phyloP scores from a whole-genome alignment of 2,329 filamentous ascomycete genomes.

The Drechslerella dactyloides region DNA sequence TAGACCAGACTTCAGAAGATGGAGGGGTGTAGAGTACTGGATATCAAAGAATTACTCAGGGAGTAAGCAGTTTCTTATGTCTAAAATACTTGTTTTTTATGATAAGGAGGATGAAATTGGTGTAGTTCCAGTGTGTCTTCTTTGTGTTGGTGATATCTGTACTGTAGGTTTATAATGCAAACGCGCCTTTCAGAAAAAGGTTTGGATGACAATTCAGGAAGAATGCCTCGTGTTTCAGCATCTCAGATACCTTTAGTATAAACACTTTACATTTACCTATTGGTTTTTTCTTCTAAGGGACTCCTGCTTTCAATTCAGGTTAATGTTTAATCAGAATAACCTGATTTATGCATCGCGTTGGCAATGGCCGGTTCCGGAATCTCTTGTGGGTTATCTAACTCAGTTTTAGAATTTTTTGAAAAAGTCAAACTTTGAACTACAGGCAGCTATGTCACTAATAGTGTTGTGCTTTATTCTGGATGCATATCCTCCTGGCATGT shows the following conservation, averaged over 20 bases:
- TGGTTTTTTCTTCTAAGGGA: slow-evolving; percentile 18
- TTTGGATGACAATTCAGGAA: slow-evolving; percentile 4
- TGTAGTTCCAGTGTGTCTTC: background rate
- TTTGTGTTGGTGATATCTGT: background rate
- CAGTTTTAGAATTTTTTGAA: slow-evolving; percentile 10
- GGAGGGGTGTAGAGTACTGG: background rate
- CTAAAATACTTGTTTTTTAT: slow-evolving; percentile 9
- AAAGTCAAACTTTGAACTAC: slow-evolving; percentile 1
- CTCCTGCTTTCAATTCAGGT: slow-evolving; percentile 11
- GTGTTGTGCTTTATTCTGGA: slow-evolving; percentile 19
- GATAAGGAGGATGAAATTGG: background rate
- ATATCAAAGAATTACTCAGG: slow-evolving; percentile 7
- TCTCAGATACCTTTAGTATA: background rate
- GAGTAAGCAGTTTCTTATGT: background rate
- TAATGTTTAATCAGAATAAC: slow-evolving; percentile 3
- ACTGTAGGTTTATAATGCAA: background rate
- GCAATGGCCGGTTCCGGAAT: slow-evolving; percentile 1
- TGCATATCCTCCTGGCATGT: slow-evolving; percentile 17
- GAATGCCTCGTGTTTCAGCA: slow-evolving; percentile 20
- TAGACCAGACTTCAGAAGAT: background rate
- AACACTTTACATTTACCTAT: slow-evolving; percentile 12
- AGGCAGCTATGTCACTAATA: background rate
- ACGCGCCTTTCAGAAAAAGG: background rate
- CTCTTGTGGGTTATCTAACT: background rate
- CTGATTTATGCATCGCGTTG: slow-evolving; percentile 6